Base-by-base conservation (phyloP, 306 rosid species). In the Elaeagnus macrophylla region DNA sequence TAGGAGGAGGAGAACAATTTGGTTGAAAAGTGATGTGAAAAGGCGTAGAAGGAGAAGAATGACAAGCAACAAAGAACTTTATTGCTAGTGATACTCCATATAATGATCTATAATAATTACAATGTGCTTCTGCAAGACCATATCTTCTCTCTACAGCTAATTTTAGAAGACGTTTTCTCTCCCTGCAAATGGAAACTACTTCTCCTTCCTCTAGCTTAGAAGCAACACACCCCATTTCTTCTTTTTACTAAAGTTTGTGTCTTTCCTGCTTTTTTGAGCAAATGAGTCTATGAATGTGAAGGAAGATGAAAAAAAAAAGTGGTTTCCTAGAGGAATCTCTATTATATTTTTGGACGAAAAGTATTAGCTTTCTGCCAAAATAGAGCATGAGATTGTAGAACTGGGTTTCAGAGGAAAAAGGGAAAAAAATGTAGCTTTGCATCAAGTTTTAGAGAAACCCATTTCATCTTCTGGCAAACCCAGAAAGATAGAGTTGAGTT, bases 121-220 rank as follows among this genome's bases (percentile, higher is more conserved):
- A 84, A 72, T 91, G 99, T 32, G 96, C 89, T 42, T 80, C 94
- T 37, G 99, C 96, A 62, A 91, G 93, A 61, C 67, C 87, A 61
- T 74, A 66, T 57, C 99, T 87, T 78, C 75, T 84, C 71, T 87
- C 96, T 55, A 91, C 87, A 2, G 96, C 96, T 20, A 76, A 47
- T 68, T 87, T 91, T 44, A 91, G 69, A 49, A 70, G 81, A 3
- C 75, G 78, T 20, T 84, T 91, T 73, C 99, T 87, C 79, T 87
- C 96, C 77, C 78, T 78, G 59, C 99, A 91, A 10, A 91, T 84
- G 20, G 81, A 59, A 3, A 91, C 89, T 0, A 82, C 95, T 69
- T 73, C 87, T 46, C 75, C 91, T 68, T 86, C 95, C 89, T 82
- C 97, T 56, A 91, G 91, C 77, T 84, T 91, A 15, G 99, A 91